Conservation (phyloP, 768 basidiomycete species). For the Lactifluus subvellereus region DNA sequence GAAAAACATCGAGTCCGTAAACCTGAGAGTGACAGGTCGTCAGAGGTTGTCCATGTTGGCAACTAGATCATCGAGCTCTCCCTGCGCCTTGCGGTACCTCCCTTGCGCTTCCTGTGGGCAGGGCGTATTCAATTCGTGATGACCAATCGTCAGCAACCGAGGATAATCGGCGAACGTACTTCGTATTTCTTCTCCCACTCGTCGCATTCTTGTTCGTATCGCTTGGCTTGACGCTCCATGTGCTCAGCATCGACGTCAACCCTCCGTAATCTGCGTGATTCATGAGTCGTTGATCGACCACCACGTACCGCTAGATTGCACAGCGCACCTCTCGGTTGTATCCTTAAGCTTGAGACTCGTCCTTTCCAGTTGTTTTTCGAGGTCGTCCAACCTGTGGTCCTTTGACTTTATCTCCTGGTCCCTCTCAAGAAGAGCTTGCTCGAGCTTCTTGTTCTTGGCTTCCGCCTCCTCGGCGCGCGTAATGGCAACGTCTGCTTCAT, state of each 20-base stretch:
- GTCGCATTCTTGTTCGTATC: slow-evolving; percentile 15
- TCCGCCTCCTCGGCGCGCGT: slow-evolving; percentile 10
- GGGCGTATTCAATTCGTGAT: neutral
- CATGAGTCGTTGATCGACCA: neutral
- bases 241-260: slow-evolving; percentile 15
- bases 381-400: slow-evolving; percentile 14
- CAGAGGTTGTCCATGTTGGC: slow-evolving; percentile 20
- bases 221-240: slow-evolving; percentile 12
- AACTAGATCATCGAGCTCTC: slow-evolving; percentile 16
- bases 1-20: neutral
- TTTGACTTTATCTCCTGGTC: slow-evolving; percentile 19
- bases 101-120: slow-evolving; percentile 9
- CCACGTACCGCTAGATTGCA: neutral
- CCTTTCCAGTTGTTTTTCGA: neutral
- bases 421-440: slow-evolving; percentile 17
- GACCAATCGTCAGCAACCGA: neutral
- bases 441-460: slow-evolving; percentile 8
- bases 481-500: slow-evolving; percentile 9
- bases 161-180: neutral
- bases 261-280: slow-evolving; percentile 8
- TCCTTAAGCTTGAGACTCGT: neutral
- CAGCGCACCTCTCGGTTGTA: slow-evolving; percentile 1
- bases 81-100: slow-evolving; percentile 15
- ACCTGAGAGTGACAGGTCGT: neutral
- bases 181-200: slow-evolving; percentile 15